Conservation (phyloP, 148 eudicot species). For the Rhododendron griersonianum region DNA sequence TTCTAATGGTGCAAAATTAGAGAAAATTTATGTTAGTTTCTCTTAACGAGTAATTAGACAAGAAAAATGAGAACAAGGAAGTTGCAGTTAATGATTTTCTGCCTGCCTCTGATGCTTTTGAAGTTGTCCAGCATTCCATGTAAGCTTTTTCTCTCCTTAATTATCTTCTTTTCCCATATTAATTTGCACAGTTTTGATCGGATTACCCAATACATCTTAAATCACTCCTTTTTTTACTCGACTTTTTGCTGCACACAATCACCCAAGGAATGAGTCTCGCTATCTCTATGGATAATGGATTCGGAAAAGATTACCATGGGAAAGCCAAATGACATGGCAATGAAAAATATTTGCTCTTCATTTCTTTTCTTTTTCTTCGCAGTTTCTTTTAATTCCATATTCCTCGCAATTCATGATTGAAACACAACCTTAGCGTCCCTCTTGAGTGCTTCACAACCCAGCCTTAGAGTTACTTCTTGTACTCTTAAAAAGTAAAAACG, state of each 20-base stretch:
- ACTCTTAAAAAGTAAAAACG: background rate
- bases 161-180: background rate
- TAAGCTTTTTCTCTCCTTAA: constrained; percentile 18
- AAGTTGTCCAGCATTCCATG: constrained; percentile 51
- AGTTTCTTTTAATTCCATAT: background rate
- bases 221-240: background rate
- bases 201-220: background rate
- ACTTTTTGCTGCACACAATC: background rate
- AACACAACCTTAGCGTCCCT: background rate
- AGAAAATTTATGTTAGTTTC: background rate
- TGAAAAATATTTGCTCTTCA: background rate
- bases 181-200: background rate
- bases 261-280: background rate
- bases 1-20: background rate
- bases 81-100: constrained; percentile 56
- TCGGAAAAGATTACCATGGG: background rate
- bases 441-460: background rate
- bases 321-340: background rate
- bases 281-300: background rate
- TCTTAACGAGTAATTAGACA: constrained; percentile 38
- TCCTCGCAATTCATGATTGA: background rate
- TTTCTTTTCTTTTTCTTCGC: background rate
- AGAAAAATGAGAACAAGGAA: constrained; percentile 66
- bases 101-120: constrained; percentile 40
- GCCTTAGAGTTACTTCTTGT: background rate